A percentile compares a stretch with the other conserved stretches of the same genome.
These are phyloP conservation scores for Talaromyces atroroseus DNA, from an alignment of 2,329 filamentous ascomycete species.

Conservation along the genomic window DNA sequence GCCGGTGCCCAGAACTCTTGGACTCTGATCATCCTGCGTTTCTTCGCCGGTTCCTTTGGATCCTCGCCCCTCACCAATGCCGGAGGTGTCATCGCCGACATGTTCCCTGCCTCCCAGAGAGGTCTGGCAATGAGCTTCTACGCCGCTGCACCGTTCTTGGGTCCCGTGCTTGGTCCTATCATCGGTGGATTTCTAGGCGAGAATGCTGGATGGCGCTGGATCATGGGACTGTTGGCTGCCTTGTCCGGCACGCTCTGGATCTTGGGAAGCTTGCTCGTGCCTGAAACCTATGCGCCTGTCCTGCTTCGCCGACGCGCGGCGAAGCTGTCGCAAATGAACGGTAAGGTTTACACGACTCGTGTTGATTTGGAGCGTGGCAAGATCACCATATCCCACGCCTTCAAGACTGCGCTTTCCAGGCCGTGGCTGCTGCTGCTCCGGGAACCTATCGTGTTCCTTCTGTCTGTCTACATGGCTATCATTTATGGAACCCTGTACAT, in stretches of 20 bases:
- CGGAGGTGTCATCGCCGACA: conserved; percentile 58
- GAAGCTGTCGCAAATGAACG: conserved; percentile 44
- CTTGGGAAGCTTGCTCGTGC: conserved; percentile 25
- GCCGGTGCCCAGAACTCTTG: conserved; percentile 54
- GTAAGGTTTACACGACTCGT: conserved; percentile 44
- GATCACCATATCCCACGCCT: conserved; percentile 31
- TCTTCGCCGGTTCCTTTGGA: conserved; percentile 60
- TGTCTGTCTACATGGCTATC: conserved; percentile 48
- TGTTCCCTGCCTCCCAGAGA: conserved; percentile 51
- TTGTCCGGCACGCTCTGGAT: conserved; percentile 58
- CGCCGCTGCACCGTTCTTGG: conserved; percentile 62
- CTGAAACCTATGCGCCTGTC: conserved; percentile 45
- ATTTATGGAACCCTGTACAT: conserved; percentile 51
- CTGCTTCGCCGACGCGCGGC: conserved; percentile 47
- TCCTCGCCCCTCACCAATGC: conserved; percentile 59
- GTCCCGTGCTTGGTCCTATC: conserved; percentile 60
- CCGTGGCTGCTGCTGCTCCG: conserved; percentile 46
- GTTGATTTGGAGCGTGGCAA: conserved; percentile 39
- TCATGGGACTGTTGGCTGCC: conserved; percentile 57
- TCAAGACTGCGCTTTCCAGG: conserved; percentile 46
- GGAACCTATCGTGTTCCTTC: conserved; percentile 48
- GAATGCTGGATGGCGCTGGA: conserved; percentile 63
- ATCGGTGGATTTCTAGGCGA: conserved; percentile 62
- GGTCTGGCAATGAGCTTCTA: conserved; percentile 60
- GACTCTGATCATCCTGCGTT: conserved; percentile 60